Evolutionary conservation across 306 rosid genomes (phyloP).

Genomic region (Pyrus bretschneideri): DNA sequence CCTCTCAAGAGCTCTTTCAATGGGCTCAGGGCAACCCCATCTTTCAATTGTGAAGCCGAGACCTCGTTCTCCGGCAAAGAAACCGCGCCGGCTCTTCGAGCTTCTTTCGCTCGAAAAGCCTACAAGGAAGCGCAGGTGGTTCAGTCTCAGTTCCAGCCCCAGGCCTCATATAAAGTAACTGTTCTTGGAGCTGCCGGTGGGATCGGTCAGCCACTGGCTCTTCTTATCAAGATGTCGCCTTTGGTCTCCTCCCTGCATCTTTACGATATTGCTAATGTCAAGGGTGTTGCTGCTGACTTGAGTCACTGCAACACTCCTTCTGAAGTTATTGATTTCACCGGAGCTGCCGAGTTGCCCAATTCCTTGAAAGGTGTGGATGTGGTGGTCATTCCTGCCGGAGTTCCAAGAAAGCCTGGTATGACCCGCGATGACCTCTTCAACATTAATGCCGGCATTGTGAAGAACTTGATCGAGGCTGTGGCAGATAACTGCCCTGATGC

Average conservation of each 20-base stretch:
- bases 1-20: constrained; percentile 46
- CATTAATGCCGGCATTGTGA: constrained; percentile 88
- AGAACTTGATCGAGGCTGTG: constrained; percentile 74
- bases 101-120: constrained; percentile 47
- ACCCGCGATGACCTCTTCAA: constrained; percentile 98
- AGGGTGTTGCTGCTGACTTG: constrained; percentile 95
- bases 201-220: constrained; percentile 87
- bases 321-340: constrained; percentile 72
- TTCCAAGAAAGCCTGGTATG: constrained; percentile 97
- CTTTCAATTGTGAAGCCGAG: constrained; percentile 35
- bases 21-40: constrained; percentile 60
- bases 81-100: constrained; percentile 40
- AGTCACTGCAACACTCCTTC: constrained; percentile 98
- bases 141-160: constrained; percentile 48
- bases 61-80: constrained; percentile 55
- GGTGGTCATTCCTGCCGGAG: constrained; percentile 97
- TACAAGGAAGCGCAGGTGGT: constrained; percentile 34
- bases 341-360: constrained; percentile 57
- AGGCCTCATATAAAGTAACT: constrained; percentile 81
- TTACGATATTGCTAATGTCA: constrained; percentile 90
- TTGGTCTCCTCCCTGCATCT: constrained; percentile 73
- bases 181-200: constrained; percentile 98
- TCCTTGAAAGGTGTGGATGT: constrained; percentile 71
- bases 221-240: constrained; percentile 95
- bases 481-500: constrained; percentile 95